Conservation (phyloP, 352 stramenopile species). For the Stramenopiles sp. region DNA sequence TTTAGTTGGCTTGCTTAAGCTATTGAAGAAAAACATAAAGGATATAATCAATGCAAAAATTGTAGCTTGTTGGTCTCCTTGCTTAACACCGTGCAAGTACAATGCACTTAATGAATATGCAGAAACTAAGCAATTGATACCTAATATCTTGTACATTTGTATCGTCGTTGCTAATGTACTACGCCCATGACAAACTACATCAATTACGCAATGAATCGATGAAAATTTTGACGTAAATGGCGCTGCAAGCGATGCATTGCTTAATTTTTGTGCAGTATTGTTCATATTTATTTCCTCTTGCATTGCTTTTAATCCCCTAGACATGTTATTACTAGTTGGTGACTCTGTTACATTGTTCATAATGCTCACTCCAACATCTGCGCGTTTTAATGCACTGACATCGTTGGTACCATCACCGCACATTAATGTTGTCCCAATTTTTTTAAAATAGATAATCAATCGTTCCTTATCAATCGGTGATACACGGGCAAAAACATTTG, state of each 20-base stretch:
- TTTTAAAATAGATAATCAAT: constrained; percentile 81
- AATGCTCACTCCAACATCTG: constrained; percentile 55
- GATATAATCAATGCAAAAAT: too few species aligned
- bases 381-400: constrained; percentile 78
- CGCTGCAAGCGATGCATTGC: constrained; percentile 91
- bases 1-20: too few species aligned
- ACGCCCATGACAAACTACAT: constrained; percentile 90
- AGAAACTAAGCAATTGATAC: constrained; percentile 91
- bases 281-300: constrained; percentile 45
- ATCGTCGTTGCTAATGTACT: constrained; percentile 97
- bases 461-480: constrained; percentile 88
- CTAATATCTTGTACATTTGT: constrained; percentile 96
- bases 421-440: constrained; percentile 57
- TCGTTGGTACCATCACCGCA: constrained; percentile 97
- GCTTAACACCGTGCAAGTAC: constrained; percentile 94
- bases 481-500: constrained; percentile 79
- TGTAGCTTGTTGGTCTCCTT: constrained; percentile 89
- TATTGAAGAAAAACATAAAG: too few species aligned
- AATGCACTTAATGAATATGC: constrained; percentile 94
- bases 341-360: constrained; percentile 51
- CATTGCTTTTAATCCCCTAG: constrained; percentile 18
- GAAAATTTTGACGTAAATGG: constrained; percentile 90
- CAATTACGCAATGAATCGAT: constrained; percentile 65
- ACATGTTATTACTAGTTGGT: constrained; percentile 42
- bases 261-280: not conserved